Percentiles rank a stretch among this genome's conserved stretches.
These are phyloP conservation scores for Quercus aquifolioides DNA, from an alignment of 306 rosid genomes.

Conservation along the genomic window DNA sequence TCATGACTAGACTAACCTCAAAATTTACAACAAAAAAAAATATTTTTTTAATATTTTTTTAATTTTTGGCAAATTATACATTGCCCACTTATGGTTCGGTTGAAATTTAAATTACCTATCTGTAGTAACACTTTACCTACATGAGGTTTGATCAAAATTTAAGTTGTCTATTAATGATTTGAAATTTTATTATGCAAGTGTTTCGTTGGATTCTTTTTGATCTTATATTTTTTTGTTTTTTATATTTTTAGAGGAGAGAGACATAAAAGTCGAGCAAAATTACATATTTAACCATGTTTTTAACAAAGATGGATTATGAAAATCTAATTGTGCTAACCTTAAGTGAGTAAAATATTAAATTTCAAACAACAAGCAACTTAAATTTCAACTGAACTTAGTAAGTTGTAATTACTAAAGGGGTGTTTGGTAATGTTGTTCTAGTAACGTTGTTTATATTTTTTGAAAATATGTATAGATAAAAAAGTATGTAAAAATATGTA, in stretches of 20 bases:
- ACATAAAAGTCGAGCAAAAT: too few species aligned
- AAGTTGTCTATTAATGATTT: fast-evolving
- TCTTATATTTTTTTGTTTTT: too few species aligned
- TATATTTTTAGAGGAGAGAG: too few species aligned
- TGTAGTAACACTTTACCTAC: fast-evolving
- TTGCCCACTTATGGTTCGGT: fast-evolving
- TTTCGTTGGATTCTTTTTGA: fast-evolving
- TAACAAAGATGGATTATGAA: fast-evolving
- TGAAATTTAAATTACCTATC: fast-evolving
- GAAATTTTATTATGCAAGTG: fast-evolving
- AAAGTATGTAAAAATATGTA: fast-evolving
- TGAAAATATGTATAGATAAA: fast-evolving
- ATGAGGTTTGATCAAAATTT: too few species aligned
- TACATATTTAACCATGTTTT: too few species aligned
- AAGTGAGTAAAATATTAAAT: too few species aligned
- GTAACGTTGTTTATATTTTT: fast-evolving
- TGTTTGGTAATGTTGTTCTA: fast-evolving
- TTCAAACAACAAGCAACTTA: fast-evolving
- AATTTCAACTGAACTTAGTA: too few species aligned
- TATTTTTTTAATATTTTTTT: too few species aligned
- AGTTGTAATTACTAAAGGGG: fast-evolving
- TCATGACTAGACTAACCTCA: not conserved
- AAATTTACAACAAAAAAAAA: not conserved
- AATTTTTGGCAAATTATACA: too few species aligned
- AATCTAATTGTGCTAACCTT: too few species aligned